Evolutionary conservation across 257 asterid genomes (phyloP), one percentile per base, ranked within the genome.

Genomic region (Apocynum venetum): DNA sequence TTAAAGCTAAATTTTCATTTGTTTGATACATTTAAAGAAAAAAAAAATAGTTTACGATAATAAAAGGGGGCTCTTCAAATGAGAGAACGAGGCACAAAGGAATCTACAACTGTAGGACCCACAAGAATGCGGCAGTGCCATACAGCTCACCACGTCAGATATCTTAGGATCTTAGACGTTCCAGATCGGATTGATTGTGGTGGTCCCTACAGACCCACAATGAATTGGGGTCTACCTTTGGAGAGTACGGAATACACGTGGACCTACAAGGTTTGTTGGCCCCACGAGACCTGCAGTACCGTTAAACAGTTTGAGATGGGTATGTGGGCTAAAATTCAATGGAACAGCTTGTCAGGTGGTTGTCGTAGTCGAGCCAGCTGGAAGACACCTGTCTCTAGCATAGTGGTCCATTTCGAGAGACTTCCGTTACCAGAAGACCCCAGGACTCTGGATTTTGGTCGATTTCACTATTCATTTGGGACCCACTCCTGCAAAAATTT

Each of bases 121-220:
- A 25, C 31, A 25, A 25, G 31, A 25, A 25, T 25, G 31, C 31
- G 31, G 31, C 31, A 57, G 77, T 84, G 82, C 67, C 74, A 82
- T 80, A 76, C 85, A 82, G 84, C 85, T 84, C 82, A 82, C 77
- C 79, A 70, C 77, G 83, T 84, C 72, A 81, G 81, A 81, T 72
- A 67, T 74, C 49, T 69, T 47, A 80, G 73, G 76, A 76, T 71
- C 73, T 75, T 72, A 72, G 12, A 52, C 75, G 13, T 60, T 11
- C 75, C 61, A 66, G 47, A 43, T 25, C 35, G 76, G 73, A 77
- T 71, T 36, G 67, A 52, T 64, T 31, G 7, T 31, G 9, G 40
- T 19, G 80, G 80, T 38, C 47, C 80, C 76, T 40, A 1, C 15
- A 4, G 25, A 4, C n/a, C 36, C 43, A n/a, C 60, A 31, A 69